Evolutionary conservation across 2,329 filamentous ascomycete species (phyloP), one percentile per base, ranked within the genome.

Genomic region (Aspergillus alliaceus): DNA sequence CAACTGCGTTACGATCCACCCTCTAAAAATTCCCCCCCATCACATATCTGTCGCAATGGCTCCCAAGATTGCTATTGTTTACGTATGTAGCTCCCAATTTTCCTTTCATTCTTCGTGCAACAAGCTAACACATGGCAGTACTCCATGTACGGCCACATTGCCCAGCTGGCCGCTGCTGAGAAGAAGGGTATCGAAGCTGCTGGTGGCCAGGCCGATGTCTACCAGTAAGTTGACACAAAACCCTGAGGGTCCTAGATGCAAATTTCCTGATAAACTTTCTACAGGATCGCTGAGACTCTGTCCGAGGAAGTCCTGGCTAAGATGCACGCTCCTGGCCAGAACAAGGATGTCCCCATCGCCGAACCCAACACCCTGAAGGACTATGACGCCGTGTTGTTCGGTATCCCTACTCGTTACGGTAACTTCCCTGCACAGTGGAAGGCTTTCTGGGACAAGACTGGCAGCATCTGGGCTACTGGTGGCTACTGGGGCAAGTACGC

Each of bases 361-460:
- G 79, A 82, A 67, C 82, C 84, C 50, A 74, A 83, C 12, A 80
- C 75, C 31, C 87, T 97, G 42, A 85, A 87, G 71, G 63, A 80
- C 53, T 98, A 96, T 80, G 93, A 98, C 71, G 95, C 82, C 65
- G 88, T 97, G 81, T 87, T 99, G 63, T 84, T 98, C 69, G 95
- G 95, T 65, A 95, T 98, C 75, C 95, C 95, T 59, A 99, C 95
- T 51, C 86, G 95, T 66, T 99, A 91, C 80, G 95, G 95, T 69
- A 98, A 96, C 86, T 96, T 96, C 84, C 93, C 93, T 49, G 90
- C 89, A 18, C 95, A 99, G 80, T 97, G 90, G 90, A 97, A 95
- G 83, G 77, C 75, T 54, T 81, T 80, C 74, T 96, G 92, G 90
- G 95, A 99, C 82, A 84, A 85, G 78, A 93, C 91, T 24, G 93